Percentiles rank a stretch among this genome's conserved stretches.
phyloP scores from a whole-genome alignment of 2,329 filamentous ascomycete genomes.

The Macrophomina tecta region DNA sequence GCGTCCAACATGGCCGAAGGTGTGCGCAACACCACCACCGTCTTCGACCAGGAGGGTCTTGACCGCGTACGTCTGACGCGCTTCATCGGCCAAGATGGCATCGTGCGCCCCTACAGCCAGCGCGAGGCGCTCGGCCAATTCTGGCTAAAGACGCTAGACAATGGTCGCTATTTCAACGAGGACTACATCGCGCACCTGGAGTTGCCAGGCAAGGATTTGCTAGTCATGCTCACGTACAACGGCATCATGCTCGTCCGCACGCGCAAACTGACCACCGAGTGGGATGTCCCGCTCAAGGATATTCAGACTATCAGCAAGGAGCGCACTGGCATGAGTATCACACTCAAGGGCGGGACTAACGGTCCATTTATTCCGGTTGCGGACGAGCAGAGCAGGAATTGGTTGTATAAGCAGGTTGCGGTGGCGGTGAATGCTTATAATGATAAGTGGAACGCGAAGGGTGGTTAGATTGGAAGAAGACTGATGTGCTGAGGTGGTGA shows the following conservation, averaged over 20 bases:
- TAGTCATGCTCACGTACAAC: conserved; percentile 66
- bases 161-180: conserved; percentile 97
- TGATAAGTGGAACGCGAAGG: conserved; percentile 69
- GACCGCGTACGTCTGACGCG: conserved; percentile 93
- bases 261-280: conserved; percentile 84
- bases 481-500: neutral
- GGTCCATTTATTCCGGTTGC: conserved; percentile 93
- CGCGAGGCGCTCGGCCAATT: conserved; percentile 95
- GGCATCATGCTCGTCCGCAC: conserved; percentile 90
- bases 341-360: conserved; percentile 86
- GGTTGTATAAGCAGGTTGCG: conserved; percentile 70
- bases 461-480: conserved; percentile 32
- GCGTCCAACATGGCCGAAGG: conserved; percentile 97
- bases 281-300: conserved; percentile 95
- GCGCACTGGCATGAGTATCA: conserved; percentile 88
- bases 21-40: conserved; percentile 97
- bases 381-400: conserved; percentile 78
- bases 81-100: conserved; percentile 89
- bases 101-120: conserved; percentile 92
- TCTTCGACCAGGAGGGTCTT: conserved; percentile 93
- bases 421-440: conserved; percentile 72
- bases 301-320: conserved; percentile 98
- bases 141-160: conserved; percentile 98
- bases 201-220: conserved; percentile 85
- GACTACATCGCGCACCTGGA: conserved; percentile 96